A percentile compares a stretch with the other conserved stretches of the same genome.
Evolutionary conservation across 169 alveolate genomes (phyloP).

Genomic region (Perkinsus chesapeaki): DNA sequence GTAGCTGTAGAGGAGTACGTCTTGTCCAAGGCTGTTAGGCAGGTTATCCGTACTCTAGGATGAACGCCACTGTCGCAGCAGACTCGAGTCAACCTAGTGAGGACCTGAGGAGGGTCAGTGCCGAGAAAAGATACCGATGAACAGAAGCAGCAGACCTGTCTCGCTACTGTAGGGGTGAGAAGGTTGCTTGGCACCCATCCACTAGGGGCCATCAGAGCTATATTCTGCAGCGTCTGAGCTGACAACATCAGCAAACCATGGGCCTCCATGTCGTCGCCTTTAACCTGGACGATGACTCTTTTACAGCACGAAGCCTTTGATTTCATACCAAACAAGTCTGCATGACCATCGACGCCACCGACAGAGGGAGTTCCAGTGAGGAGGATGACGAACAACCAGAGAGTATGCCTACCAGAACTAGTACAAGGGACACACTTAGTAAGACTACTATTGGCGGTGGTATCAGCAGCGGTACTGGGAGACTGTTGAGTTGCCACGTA

Average conservation of each 20-base stretch:
- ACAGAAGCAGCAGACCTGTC: neutral
- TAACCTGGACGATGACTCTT: neutral
- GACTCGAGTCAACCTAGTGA: neutral
- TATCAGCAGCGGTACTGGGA: neutral
- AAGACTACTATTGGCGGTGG: neutral
- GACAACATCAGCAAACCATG: neutral
- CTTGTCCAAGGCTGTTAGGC: neutral
- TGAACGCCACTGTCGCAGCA: neutral
- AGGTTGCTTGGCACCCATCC: neutral
- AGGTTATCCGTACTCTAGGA: neutral
- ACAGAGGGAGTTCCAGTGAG: neutral
- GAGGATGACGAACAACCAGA: neutral
- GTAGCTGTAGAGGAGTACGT: neutral
- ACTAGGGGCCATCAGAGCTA: neutral
- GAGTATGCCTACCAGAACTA: neutral
- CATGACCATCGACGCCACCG: neutral
- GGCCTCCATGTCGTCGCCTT: neutral
- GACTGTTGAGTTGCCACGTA: slow-evolving; percentile 66
- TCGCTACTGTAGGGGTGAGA: neutral
- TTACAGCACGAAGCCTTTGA: neutral
- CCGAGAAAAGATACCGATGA: neutral
- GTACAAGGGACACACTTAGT: neutral
- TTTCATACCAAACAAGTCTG: neutral
- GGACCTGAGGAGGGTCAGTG: neutral
- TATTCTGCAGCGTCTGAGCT: neutral